These are phyloP conservation scores for Naganishia vaughanmartiniae DNA, from an alignment of 768 basidiomycete species.

Conservation along the genomic window DNA sequence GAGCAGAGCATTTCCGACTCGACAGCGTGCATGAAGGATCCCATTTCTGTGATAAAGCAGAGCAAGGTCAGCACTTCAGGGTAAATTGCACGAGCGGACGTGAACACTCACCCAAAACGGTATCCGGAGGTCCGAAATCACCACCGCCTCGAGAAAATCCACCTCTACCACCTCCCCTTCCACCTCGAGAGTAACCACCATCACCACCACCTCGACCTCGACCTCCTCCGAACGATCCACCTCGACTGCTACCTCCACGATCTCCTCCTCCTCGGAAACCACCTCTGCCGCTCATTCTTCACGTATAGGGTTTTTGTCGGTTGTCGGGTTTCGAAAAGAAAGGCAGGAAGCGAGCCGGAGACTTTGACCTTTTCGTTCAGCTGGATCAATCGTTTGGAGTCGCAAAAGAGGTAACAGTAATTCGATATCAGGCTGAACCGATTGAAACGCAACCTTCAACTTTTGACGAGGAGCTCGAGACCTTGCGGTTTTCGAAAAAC, in stretches of 20 bases:
- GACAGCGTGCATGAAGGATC: conserved; percentile 87
- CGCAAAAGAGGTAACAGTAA: background rate
- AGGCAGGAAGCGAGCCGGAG: background rate
- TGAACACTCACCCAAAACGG: conserved; percentile 53
- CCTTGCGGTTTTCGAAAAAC: conserved; percentile 23
- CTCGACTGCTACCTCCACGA: conserved; percentile 33
- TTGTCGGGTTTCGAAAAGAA: background rate
- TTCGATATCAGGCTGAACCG: too few species aligned
- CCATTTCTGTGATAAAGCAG: conserved; percentile 66
- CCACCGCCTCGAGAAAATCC: conserved; percentile 41
- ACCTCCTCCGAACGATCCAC: conserved; percentile 32
- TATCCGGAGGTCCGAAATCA: conserved; percentile 54
- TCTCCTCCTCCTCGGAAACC: conserved; percentile 39
- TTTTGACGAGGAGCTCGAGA: background rate
- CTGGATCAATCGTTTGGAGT: background rate
- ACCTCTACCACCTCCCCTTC: conserved; percentile 47
- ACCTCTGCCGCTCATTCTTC: conserved; percentile 39
- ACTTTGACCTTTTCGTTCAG: background rate
- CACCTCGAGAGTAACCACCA: conserved; percentile 43
- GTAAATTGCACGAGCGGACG: background rate
- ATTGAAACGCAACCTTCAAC: background rate
- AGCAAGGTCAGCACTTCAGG: background rate
- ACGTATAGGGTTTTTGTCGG: background rate
- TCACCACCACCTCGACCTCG: conserved; percentile 37
- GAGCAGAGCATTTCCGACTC: conserved; percentile 98